Conservation (phyloP, 1,139 yeast species). For the Meyerozyma smithsonii region DNA sequence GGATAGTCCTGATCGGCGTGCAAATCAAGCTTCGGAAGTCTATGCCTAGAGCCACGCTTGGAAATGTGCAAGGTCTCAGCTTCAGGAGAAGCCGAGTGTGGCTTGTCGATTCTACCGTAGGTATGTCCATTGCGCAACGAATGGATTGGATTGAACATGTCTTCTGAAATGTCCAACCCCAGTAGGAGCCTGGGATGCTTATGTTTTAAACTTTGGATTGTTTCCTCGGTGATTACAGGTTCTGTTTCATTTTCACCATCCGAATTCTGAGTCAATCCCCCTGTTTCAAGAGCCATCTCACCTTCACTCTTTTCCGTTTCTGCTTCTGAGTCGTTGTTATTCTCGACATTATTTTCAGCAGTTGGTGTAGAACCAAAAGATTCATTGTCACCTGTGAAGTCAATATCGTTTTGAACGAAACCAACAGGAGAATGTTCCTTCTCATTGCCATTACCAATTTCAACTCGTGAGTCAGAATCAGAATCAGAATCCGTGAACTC, state of each 20-base stretch:
- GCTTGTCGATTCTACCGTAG: not conserved
- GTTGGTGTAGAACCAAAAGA: not conserved
- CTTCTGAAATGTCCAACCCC: constrained; percentile 1
- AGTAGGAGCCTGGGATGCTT: not conserved
- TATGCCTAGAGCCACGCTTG: not conserved
- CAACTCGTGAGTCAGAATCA: not conserved
- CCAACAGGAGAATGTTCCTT: not conserved
- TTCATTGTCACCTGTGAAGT: too few relatives aligned
- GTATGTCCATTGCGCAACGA: not conserved
- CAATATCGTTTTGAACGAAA: not conserved
- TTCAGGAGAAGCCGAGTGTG: not conserved
- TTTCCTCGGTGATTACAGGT: not conserved
- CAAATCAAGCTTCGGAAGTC: not conserved
- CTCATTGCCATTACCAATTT: not conserved
- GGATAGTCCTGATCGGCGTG: constrained; percentile 27
- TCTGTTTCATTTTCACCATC: not conserved
- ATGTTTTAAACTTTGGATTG: not conserved
- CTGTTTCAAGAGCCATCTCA: not conserved
- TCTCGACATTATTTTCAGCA: not conserved
- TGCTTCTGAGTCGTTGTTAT: not conserved
- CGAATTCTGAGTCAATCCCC: not conserved
- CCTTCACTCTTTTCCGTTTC: constrained; percentile 1
- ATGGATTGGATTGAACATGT: not conserved
- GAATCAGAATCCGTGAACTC: not conserved
- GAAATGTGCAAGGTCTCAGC: not conserved